Evolutionary conservation across 371 early-diverging fungal genomes (phyloP).

Genomic region (Syncephalastrum monosporum): DNA sequence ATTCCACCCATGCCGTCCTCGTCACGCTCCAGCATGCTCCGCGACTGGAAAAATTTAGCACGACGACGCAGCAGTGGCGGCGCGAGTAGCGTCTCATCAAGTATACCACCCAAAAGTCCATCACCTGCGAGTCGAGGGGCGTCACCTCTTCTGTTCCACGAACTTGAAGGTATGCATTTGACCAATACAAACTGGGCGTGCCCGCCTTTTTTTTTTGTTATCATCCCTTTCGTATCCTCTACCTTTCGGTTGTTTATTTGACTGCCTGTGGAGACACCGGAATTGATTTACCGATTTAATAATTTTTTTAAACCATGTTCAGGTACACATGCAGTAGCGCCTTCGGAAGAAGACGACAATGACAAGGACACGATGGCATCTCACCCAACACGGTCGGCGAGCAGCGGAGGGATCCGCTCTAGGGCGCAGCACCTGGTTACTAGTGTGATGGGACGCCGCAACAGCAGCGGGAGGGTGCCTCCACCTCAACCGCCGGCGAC

Average conservation of each 20-base stretch:
- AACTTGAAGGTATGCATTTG: too few species aligned
- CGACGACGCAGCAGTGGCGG: constrained; percentile 27
- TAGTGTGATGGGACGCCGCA: constrained; percentile 25
- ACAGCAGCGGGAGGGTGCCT: not conserved
- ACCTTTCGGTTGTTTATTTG: too few species aligned
- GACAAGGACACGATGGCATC: not conserved
- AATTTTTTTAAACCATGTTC: not conserved
- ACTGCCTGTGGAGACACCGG: not conserved
- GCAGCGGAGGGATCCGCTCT: constrained; percentile 17
- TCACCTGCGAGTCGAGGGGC: not conserved
- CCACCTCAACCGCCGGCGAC: too few species aligned
- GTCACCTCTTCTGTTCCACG: too few species aligned
- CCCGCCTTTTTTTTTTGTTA: too few species aligned
- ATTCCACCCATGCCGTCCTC: constrained; percentile 27
- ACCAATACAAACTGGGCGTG: too few species aligned
- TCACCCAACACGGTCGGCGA: constrained; percentile 6
- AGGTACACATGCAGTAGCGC: constrained; percentile 2
- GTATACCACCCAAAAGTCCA: constrained; percentile 4
- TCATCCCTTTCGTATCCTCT: too few species aligned
- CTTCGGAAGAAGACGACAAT: not conserved
- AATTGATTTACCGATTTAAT: not conserved
- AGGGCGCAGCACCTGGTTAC: constrained; percentile 24
- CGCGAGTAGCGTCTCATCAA: not conserved
- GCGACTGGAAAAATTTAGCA: constrained; percentile 34
- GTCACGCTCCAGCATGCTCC: constrained; percentile 36